Evolutionary conservation across 2,329 filamentous ascomycete genomes (phyloP).

Genomic region (Beauveria scarabaeidicola): DNA sequence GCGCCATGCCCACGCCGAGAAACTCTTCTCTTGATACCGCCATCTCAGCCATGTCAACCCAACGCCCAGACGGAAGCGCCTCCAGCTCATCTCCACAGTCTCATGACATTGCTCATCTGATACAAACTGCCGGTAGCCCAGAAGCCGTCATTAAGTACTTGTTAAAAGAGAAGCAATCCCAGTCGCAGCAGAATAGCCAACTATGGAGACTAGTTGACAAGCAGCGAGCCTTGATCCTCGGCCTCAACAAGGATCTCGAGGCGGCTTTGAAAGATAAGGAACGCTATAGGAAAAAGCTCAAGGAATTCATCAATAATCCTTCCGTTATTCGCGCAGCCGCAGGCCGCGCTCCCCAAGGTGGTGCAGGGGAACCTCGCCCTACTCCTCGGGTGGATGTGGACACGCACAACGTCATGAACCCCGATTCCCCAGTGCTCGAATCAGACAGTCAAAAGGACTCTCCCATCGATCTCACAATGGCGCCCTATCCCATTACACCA

Average conservation of each 20-base stretch:
- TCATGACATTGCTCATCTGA: conserved; percentile 70
- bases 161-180: conserved; percentile 83
- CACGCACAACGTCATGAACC: conserved; percentile 16
- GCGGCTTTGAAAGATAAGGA: conserved; percentile 89
- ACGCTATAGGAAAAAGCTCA: conserved; percentile 81
- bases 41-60: conserved; percentile 66
- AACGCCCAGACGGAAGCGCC: conserved; percentile 42
- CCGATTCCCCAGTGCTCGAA: conserved; percentile 42
- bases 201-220: conserved; percentile 95
- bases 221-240: conserved; percentile 86
- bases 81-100: conserved; percentile 36
- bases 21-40: conserved; percentile 90
- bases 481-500: conserved; percentile 57
- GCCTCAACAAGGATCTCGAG: conserved; percentile 90
- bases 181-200: conserved; percentile 82
- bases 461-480: conserved; percentile 50
- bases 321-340: conserved; percentile 24
- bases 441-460: conserved; percentile 45
- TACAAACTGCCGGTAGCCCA: conserved; percentile 76
- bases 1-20: conserved; percentile 43
- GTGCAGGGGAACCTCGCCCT: not conserved
- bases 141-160: conserved; percentile 85
- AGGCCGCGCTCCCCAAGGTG: conserved; percentile 13
- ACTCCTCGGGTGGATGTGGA: conserved; percentile 20
- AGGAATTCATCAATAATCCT: conserved; percentile 53